phyloP scores from a whole-genome alignment of 805 yeast genomes.

The Zygotorulaspora sp. region DNA sequence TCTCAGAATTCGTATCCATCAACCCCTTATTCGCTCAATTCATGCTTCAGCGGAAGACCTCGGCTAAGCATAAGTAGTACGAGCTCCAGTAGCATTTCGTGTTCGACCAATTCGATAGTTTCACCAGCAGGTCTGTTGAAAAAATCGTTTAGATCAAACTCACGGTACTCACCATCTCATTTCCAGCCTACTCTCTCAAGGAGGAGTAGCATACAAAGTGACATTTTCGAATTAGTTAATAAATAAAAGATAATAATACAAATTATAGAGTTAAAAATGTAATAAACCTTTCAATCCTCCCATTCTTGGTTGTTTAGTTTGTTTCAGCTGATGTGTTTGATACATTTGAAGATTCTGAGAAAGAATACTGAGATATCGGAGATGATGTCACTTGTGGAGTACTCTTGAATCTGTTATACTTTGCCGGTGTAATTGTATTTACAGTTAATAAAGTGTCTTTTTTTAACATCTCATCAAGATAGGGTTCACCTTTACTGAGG shows the following conservation, averaged over 20 bases:
- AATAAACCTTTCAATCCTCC: neutral
- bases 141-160: conserved; percentile 7
- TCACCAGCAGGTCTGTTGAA: conserved; percentile 8
- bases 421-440: neutral
- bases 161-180: conserved; percentile 9
- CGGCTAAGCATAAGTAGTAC: conserved; percentile 11
- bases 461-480: conserved; percentile 8
- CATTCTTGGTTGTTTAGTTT: too few relatives aligned
- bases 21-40: conserved; percentile 13
- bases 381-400: too few relatives aligned
- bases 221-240: conserved; percentile 11
- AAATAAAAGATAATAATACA: neutral
- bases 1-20: conserved; percentile 8
- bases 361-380: conserved; percentile 7
- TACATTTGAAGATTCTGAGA: conserved; percentile 11
- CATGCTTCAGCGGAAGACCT: conserved; percentile 12
- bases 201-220: conserved; percentile 15
- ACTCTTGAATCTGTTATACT: too few relatives aligned
- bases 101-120: conserved; percentile 5
- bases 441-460: neutral
- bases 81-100: conserved; percentile 11
- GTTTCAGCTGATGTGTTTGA: conserved; percentile 2
- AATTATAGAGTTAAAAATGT: neutral
- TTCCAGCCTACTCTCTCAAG: conserved; percentile 12
- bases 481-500: conserved; percentile 14